Conservation (phyloP, 495 filamentous ascomycete species). For the Thozetella sp. region DNA sequence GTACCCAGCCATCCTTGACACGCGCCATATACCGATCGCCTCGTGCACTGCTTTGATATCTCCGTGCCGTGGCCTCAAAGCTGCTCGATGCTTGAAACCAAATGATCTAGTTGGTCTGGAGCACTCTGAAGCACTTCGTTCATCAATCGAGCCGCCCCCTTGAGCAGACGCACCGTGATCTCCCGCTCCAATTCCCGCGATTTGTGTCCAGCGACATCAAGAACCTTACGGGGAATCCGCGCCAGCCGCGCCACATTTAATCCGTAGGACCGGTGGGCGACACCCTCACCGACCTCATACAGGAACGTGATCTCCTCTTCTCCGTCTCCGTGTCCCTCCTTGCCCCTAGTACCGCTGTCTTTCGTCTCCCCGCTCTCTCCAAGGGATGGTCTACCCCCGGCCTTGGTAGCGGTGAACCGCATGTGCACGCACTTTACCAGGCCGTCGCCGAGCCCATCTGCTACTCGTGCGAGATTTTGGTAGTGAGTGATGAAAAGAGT, state of each 20-base stretch:
- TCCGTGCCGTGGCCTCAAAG: conserved; percentile 29
- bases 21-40: too few species aligned
- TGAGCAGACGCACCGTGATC: conserved; percentile 59
- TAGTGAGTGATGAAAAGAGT: conserved; percentile 98
- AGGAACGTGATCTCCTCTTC: conserved; percentile 75
- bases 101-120: conserved; percentile 41
- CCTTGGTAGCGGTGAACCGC: conserved; percentile 65
- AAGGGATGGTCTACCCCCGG: background rate
- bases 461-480: conserved; percentile 77
- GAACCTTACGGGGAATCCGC: conserved; percentile 71
- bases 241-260: conserved; percentile 91
- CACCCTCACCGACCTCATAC: conserved; percentile 82
- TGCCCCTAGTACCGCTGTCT: conserved; percentile 18
- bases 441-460: conserved; percentile 59
- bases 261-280: conserved; percentile 91
- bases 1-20: too few species aligned
- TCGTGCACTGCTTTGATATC: too few species aligned
- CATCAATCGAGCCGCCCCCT: conserved; percentile 48
- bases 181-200: conserved; percentile 78
- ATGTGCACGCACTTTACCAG: conserved; percentile 80
- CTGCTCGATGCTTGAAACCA: conserved; percentile 52
- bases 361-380: conserved; percentile 19
- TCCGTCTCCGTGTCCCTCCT: conserved; percentile 32
- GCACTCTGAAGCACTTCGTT: conserved; percentile 32
- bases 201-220: conserved; percentile 79